Percentiles rank a stretch among this genome's conserved stretches.
Conservation (phyloP, 1,139 yeast genomes). For the Yamadazyma triangularis region DNA sequence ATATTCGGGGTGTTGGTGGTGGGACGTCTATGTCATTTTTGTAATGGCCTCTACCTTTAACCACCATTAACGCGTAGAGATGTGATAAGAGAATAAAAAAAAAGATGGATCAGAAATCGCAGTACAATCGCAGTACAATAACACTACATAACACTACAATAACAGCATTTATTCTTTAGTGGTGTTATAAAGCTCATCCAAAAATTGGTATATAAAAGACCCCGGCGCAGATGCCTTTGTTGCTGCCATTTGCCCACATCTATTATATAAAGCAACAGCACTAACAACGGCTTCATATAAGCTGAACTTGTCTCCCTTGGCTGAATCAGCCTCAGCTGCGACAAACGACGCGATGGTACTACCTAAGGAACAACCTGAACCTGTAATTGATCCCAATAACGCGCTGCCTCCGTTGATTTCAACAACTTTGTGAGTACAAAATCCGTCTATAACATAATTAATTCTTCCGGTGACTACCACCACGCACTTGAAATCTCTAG, state of each 20-base stretch:
- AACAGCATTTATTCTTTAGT: not conserved
- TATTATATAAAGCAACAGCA: slow-evolving; percentile 61
- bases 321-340: slow-evolving; percentile 38
- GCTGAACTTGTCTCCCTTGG: slow-evolving; percentile 11
- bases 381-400: slow-evolving; percentile 75
- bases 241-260: slow-evolving; percentile 60
- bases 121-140: too few relatives aligned
- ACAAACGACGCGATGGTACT: slow-evolving; percentile 62
- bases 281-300: slow-evolving; percentile 47
- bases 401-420: slow-evolving; percentile 56
- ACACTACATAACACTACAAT: not conserved
- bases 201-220: slow-evolving; percentile 40
- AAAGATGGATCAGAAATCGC: too few relatives aligned
- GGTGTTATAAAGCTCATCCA: slow-evolving; percentile 26
- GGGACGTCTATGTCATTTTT: slow-evolving; percentile 10
- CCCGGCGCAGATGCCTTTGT: slow-evolving; percentile 41
- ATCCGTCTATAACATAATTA: slow-evolving; percentile 22
- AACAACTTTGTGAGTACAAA: slow-evolving; percentile 9
- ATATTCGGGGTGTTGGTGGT: slow-evolving; percentile 48
- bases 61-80: too few relatives aligned
- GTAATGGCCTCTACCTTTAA: slow-evolving; percentile 6
- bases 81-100: too few relatives aligned
- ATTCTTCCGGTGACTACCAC: slow-evolving; percentile 61
- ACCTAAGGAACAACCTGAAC: slow-evolving; percentile 85
- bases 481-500: slow-evolving; percentile 51